These are phyloP conservation scores for Colletotrichum karsti DNA, from an alignment of 2,329 filamentous ascomycete genomes.

Conservation along the genomic window DNA sequence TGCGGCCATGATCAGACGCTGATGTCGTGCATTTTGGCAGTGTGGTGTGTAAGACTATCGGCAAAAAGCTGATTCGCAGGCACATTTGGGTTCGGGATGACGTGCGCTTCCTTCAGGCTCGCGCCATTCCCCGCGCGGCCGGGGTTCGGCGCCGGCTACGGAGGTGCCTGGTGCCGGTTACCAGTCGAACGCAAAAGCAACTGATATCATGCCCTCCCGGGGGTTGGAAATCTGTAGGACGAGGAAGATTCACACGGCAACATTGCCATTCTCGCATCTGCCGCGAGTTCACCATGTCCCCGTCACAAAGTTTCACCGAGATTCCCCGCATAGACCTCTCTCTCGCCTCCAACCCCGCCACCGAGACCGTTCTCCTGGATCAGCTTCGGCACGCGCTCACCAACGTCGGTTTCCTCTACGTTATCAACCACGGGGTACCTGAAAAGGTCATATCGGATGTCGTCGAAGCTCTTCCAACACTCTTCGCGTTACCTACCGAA, in stretches of 20 bases:
- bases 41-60: not conserved
- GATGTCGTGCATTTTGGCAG: not conserved
- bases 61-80: not conserved
- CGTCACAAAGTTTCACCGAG: conserved; percentile 37
- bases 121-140: not conserved
- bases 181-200: no score
- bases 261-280: no score
- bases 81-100: not conserved
- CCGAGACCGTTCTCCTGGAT: conserved; percentile 45
- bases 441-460: conserved; percentile 44
- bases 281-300: not conserved
- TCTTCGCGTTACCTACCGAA: conserved; percentile 50
- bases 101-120: conserved; percentile 6
- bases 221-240: no score
- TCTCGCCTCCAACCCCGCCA: conserved; percentile 42
- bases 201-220: no score
- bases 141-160: conserved; percentile 1
- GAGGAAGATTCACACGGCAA: no score
- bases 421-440: conserved; percentile 58
- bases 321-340: conserved; percentile 62
- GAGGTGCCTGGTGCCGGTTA: not conserved
- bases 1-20: not conserved
- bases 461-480: conserved; percentile 45
- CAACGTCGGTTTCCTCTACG: conserved; percentile 62
- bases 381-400: conserved; percentile 56